Conservation (phyloP, 176 grass and related monocot species). For the Ampelocalamus luodianensis region DNA sequence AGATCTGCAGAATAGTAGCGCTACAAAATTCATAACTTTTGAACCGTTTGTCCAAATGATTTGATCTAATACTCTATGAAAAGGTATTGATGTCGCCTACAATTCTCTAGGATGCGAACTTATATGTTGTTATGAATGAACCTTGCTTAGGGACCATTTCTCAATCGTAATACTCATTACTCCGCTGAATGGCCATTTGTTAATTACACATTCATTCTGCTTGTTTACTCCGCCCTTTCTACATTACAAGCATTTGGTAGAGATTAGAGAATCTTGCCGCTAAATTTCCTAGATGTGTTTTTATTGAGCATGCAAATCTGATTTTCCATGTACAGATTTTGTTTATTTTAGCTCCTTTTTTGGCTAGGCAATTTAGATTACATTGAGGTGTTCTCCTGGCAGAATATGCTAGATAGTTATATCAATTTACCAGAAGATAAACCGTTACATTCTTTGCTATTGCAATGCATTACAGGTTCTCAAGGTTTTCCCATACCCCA, state of each 20-base stretch:
- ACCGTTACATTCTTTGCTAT: neutral
- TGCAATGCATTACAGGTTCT: constrained; percentile 60
- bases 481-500: constrained; percentile 77
- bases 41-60: no score
- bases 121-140: neutral
- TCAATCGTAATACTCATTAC: neutral
- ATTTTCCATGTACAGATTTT: neutral
- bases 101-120: neutral
- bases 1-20: no score
- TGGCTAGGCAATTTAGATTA: neutral
- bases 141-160: neutral
- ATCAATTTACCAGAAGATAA: neutral
- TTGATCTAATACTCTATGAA: no score
- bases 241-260: neutral
- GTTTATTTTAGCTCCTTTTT: neutral
- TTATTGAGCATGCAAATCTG: neutral
- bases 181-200: neutral
- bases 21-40: no score
- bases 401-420: neutral
- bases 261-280: neutral
- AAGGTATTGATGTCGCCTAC: no score
- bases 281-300: neutral
- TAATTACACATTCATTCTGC: neutral
- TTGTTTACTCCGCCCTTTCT: neutral
- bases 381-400: neutral